Conservation (phyloP, 306 rosid species). For the Ceratonia siliqua region DNA sequence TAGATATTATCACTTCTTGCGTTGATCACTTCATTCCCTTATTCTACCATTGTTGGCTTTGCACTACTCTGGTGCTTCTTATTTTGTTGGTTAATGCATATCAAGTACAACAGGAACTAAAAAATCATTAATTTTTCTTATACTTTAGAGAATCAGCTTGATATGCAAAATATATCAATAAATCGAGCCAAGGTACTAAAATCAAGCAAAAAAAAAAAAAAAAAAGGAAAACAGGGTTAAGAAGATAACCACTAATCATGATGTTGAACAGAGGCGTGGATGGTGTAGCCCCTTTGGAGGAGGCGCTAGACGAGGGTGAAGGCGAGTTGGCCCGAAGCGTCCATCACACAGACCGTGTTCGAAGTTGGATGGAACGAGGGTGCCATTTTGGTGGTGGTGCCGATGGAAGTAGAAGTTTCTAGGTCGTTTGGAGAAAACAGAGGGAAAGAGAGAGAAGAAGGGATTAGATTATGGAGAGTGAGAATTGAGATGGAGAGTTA, state of each 20-base stretch:
- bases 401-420: too few relatives aligned
- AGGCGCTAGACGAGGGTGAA: constrained; percentile 53
- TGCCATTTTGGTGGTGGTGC: constrained; percentile 43
- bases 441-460: neutral
- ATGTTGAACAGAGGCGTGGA: constrained; percentile 70
- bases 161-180: neutral
- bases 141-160: too few relatives aligned
- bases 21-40: too few relatives aligned
- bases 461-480: neutral
- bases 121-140: too few relatives aligned
- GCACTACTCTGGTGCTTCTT: too few relatives aligned
- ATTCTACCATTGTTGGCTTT: too few relatives aligned
- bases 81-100: too few relatives aligned
- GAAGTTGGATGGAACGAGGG: constrained; percentile 43
- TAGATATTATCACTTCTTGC: too few relatives aligned
- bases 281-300: constrained; percentile 67
- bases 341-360: constrained; percentile 72
- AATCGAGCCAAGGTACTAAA: neutral
- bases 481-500: neutral
- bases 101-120: too few relatives aligned
- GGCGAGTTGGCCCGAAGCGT: constrained; percentile 69
- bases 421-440: neutral
- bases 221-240: neutral
- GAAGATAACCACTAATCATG: constrained; percentile 38
- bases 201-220: too few relatives aligned